Conservation (phyloP, 345 rosid species). For the Eucalyptus erythrocorys region DNA sequence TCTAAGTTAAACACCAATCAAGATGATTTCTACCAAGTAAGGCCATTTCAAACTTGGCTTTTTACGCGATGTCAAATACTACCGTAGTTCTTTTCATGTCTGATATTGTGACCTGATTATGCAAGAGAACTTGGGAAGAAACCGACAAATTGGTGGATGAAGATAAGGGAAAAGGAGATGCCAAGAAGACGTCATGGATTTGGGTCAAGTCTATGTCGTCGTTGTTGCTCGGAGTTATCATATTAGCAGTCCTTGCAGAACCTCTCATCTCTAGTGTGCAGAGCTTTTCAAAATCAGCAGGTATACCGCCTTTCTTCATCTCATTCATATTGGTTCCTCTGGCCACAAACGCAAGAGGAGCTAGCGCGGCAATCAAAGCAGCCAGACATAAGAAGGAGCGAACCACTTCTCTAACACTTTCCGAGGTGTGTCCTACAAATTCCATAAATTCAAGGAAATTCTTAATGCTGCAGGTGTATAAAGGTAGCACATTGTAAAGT, state of each 20-base stretch:
- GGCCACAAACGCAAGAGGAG: constrained; percentile 23
- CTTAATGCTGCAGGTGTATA: not conserved
- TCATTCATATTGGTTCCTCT: constrained; percentile 23
- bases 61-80: not conserved
- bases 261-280: constrained; percentile 16
- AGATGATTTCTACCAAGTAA: constrained; percentile 4
- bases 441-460: not conserved
- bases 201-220: constrained; percentile 1
- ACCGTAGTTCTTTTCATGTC: not conserved
- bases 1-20: not conserved
- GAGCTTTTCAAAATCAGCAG: constrained; percentile 9
- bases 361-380: not conserved
- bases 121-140: constrained; percentile 10
- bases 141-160: constrained; percentile 11
- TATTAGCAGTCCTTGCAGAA: constrained; percentile 4
- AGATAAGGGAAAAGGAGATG: not conserved
- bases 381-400: constrained; percentile 14
- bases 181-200: not conserved
- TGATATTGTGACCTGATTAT: not conserved
- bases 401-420: constrained; percentile 21
- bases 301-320: constrained; percentile 18
- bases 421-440: constrained; percentile 10
- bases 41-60: not conserved
- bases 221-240: constrained; percentile 3
- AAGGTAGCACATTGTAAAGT: not conserved